These are phyloP conservation scores for Aquilaria yunnanensis DNA, from an alignment of 345 rosid genomes.

Conservation along the genomic window DNA sequence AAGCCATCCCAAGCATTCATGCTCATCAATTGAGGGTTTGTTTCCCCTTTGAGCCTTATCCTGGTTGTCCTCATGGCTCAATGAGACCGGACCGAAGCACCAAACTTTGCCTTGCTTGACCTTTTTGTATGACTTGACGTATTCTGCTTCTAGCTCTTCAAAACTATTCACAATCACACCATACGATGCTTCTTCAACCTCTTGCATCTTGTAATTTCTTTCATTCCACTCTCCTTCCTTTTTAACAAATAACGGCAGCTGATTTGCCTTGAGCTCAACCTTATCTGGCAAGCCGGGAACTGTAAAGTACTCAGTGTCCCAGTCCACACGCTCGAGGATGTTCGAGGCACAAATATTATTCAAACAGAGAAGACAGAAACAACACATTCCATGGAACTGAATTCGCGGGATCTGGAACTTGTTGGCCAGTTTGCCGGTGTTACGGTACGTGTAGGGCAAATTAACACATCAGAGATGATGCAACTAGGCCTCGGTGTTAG, in stretches of 20 bases:
- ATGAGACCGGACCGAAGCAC: constrained; percentile 38
- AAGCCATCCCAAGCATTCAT: constrained; percentile 30
- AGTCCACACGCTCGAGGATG: constrained; percentile 11
- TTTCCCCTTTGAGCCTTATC: constrained; percentile 33
- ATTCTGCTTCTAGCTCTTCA: constrained; percentile 27
- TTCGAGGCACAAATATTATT: constrained; percentile 13
- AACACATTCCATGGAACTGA: constrained; percentile 27
- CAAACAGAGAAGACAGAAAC: constrained; percentile 19
- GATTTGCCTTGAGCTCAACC: constrained; percentile 20
- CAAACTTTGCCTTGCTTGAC: constrained; percentile 24
- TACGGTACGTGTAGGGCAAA: neutral
- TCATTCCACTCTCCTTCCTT: neutral
- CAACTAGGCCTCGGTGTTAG: constrained; percentile 23
- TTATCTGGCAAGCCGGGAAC: constrained; percentile 28
- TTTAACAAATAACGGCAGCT: constrained; percentile 15
- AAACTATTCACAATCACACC: constrained; percentile 28
- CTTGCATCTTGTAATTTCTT: neutral
- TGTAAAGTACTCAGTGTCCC: constrained; percentile 17
- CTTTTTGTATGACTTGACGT: constrained; percentile 15
- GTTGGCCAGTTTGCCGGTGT: constrained; percentile 14
- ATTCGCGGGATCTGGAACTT: constrained; percentile 23
- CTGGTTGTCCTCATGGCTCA: constrained; percentile 14
- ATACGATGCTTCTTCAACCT: constrained; percentile 13
- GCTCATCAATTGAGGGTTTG: constrained; percentile 1
- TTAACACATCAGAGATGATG: constrained; percentile 19